Percentiles rank a stretch among this genome's conserved stretches.
Evolutionary conservation across 2,329 filamentous ascomycete genomes (phyloP).

Genomic region (Talaromyces atroroseus): DNA sequence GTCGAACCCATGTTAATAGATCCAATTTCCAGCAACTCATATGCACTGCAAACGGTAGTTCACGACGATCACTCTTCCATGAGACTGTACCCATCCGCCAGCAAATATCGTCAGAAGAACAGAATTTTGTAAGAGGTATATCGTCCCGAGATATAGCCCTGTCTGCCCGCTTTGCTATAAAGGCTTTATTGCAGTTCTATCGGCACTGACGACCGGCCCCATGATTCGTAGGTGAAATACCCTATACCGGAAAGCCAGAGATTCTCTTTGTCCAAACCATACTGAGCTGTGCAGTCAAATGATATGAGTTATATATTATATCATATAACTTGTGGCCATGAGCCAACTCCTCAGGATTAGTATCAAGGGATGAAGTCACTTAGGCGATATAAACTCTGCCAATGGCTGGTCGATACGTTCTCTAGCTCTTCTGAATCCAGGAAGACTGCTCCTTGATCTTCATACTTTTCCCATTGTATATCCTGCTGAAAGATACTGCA

Average conservation of each 20-base stretch:
- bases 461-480: too few relatives aligned
- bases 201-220: background rate
- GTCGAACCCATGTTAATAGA: background rate
- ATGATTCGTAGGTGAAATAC: background rate
- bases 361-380: too few relatives aligned
- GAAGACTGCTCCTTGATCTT: background rate
- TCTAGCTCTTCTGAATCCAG: background rate
- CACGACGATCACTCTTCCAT: background rate
- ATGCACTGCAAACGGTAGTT: background rate
- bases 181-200: background rate
- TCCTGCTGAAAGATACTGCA: too few relatives aligned
- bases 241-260: background rate
- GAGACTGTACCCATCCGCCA: background rate
- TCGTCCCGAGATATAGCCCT: too few relatives aligned
- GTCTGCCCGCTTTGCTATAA: background rate
- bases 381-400: too few relatives aligned
- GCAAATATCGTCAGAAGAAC: background rate
- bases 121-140: background rate
- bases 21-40: background rate
- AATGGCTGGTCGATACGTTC: too few relatives aligned
- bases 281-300: background rate
- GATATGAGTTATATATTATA: too few relatives aligned
- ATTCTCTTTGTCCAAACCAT: background rate
- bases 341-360: background rate
- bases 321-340: too few relatives aligned